Percentiles rank a stretch among this genome's conserved stretches.
Evolutionary conservation across 495 filamentous ascomycete species (phyloP).

Genomic region (Podospora australis): DNA sequence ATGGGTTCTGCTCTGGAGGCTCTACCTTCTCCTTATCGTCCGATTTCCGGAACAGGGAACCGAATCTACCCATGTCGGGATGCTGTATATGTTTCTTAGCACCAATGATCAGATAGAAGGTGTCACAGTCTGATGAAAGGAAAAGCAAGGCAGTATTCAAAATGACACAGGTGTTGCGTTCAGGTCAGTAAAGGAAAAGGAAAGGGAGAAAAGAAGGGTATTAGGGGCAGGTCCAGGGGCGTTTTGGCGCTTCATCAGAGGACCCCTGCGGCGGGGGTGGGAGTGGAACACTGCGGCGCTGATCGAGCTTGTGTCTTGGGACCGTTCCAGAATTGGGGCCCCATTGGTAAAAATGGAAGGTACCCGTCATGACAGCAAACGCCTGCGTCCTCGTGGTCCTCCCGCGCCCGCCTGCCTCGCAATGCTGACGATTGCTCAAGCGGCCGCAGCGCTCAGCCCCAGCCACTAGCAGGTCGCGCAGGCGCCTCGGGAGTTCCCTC

Average conservation of each 20-base stretch:
- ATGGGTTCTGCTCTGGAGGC: constrained; percentile 55
- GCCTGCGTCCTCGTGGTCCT: neutral
- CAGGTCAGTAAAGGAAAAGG: too few species aligned
- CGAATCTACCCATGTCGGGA: constrained; percentile 57
- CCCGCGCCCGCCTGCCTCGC: constrained; percentile 8
- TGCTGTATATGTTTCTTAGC: constrained; percentile 1
- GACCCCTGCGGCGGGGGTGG: constrained; percentile 7
- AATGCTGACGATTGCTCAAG: constrained; percentile 14
- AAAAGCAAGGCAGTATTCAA: neutral
- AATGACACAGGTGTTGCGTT: neutral
- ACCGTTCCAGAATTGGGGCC: constrained; percentile 18
- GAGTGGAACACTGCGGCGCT: constrained; percentile 12
- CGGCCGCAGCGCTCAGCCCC: neutral
- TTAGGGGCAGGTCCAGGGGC: constrained; percentile 4
- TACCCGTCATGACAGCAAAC: neutral
- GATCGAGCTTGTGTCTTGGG: constrained; percentile 17
- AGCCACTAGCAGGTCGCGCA: neutral
- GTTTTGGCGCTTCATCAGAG: constrained; percentile 5
- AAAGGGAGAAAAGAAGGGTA: neutral
- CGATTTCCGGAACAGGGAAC: constrained; percentile 49
- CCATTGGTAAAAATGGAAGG: constrained; percentile 3
- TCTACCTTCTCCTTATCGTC: constrained; percentile 57
- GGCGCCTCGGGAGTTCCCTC: neutral
- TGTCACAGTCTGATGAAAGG: neutral
- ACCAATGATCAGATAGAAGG: neutral